These are phyloP conservation scores for Fusarium dimerum DNA, from an alignment of 2,329 filamentous ascomycete species.

Conservation along the genomic window DNA sequence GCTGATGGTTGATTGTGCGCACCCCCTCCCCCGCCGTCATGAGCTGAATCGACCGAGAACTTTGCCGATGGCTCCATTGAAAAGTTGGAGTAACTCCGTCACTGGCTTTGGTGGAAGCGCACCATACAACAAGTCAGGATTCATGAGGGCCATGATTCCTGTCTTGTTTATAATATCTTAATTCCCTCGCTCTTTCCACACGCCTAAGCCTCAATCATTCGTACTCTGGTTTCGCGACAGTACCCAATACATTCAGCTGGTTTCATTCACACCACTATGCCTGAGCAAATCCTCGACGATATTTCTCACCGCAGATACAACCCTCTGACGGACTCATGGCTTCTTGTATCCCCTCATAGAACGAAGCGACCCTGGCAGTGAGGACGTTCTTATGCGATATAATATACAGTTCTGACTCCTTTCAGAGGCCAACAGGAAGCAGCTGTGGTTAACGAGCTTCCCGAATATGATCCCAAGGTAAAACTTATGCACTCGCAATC, in stretches of 20 bases:
- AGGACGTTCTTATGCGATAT: conserved; percentile 38
- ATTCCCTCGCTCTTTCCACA: not conserved
- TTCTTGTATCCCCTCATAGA: conserved; percentile 92
- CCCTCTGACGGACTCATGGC: conserved; percentile 83
- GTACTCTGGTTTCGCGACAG: no score
- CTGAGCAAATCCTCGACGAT: conserved; percentile 81
- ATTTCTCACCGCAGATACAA: conserved; percentile 97
- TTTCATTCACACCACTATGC: conserved; percentile 51
- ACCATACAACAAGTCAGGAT: conserved; percentile 17
- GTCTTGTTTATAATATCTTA: conserved; percentile 1
- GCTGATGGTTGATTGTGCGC: not conserved
- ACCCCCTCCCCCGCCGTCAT: conserved; percentile 13
- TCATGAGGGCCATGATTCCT: conserved; percentile 14
- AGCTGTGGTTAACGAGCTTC: conserved; percentile 67
- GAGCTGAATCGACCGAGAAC: conserved; percentile 23
- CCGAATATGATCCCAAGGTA: conserved; percentile 77
- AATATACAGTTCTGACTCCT: not conserved
- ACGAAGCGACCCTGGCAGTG: conserved; percentile 99
- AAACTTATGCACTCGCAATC: conserved; percentile 21
- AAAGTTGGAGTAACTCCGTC: conserved; percentile 9
- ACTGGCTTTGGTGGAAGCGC: conserved; percentile 18
- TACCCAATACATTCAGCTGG: no score
- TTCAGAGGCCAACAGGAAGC: conserved; percentile 75
- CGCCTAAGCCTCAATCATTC: not conserved
- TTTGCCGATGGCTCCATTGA: conserved; percentile 22